A percentile compares a stretch with the other conserved stretches of the same genome.
These are phyloP conservation scores for Saccharomyces hybrid DNA, from an alignment of 1,139 yeast genomes.

Conservation along the genomic window DNA sequence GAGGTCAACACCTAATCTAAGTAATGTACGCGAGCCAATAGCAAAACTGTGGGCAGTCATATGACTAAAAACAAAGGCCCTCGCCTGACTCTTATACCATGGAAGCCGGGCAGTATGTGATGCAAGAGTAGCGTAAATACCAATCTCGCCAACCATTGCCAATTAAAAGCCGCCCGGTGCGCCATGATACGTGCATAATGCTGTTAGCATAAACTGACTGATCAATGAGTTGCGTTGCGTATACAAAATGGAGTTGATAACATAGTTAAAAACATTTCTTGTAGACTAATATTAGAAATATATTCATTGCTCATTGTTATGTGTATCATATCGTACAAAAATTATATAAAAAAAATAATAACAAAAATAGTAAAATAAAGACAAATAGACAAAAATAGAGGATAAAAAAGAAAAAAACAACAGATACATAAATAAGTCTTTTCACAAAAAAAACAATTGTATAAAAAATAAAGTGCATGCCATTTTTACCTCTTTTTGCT, in stretches of 20 bases:
- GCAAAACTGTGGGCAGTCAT: background rate
- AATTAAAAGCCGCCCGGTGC: background rate
- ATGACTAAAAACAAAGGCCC: background rate
- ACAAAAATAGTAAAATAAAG: background rate
- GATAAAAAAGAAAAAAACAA: background rate
- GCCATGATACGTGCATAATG: background rate
- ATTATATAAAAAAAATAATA: background rate
- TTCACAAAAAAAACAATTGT: background rate
- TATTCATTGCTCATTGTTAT: conserved; percentile 1
- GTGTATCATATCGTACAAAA: conserved; percentile 1
- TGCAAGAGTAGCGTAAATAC: background rate
- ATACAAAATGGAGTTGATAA: background rate
- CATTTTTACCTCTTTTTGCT: background rate
- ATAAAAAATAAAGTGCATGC: background rate
- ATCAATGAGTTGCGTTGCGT: background rate
- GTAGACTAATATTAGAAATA: background rate
- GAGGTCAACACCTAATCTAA: background rate
- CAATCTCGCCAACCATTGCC: background rate
- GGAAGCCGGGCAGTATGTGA: background rate
- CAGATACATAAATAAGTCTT: background rate
- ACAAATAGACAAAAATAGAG: conserved; percentile 1
- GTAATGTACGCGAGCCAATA: background rate
- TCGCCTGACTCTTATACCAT: background rate
- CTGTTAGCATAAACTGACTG: background rate
- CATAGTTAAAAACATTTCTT: background rate